These are phyloP conservation scores for Lentinula sp. DNA, from an alignment of 768 basidiomycete species.

Conservation along the genomic window DNA sequence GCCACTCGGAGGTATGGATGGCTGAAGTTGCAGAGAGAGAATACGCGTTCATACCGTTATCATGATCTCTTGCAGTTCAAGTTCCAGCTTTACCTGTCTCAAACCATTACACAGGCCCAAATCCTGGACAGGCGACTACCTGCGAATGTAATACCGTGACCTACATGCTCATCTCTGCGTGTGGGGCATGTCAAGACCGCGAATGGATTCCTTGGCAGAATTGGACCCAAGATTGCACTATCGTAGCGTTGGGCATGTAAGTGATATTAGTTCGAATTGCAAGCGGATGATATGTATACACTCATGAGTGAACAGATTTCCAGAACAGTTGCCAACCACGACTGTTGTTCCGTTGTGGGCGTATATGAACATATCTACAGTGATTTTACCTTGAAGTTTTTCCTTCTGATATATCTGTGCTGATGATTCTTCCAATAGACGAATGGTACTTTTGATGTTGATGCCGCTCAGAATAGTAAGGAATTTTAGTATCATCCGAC, in stretches of 20 bases:
- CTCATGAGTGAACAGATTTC: slow-evolving; percentile 29
- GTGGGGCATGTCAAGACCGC: slow-evolving; percentile 52
- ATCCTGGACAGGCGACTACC: slow-evolving; percentile 20
- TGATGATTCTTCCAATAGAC: background rate
- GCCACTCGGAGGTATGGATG: background rate
- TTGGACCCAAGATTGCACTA: slow-evolving; percentile 30
- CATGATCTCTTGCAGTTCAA: background rate
- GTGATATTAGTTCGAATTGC: slow-evolving; percentile 13
- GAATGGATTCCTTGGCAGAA: slow-evolving; percentile 29
- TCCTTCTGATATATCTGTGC: background rate
- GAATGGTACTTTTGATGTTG: background rate
- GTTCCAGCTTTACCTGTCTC: slow-evolving; percentile 28
- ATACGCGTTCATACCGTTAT: background rate
- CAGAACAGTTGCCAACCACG: slow-evolving; percentile 31
- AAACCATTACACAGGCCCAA: slow-evolving; percentile 39
- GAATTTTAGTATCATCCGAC: background rate
- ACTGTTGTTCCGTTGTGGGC: slow-evolving; percentile 53
- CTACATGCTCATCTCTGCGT: slow-evolving; percentile 54
- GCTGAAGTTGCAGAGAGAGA: background rate
- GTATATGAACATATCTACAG: slow-evolving; percentile 42
- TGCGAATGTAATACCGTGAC: slow-evolving; percentile 56
- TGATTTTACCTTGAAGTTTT: background rate
- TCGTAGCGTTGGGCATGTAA: slow-evolving; percentile 21
- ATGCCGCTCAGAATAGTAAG: slow-evolving; percentile 4
- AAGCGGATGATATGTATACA: background rate